Evolutionary conservation across 768 basidiomycete genomes (phyloP).

Genomic region (Suillus bovinus): DNA sequence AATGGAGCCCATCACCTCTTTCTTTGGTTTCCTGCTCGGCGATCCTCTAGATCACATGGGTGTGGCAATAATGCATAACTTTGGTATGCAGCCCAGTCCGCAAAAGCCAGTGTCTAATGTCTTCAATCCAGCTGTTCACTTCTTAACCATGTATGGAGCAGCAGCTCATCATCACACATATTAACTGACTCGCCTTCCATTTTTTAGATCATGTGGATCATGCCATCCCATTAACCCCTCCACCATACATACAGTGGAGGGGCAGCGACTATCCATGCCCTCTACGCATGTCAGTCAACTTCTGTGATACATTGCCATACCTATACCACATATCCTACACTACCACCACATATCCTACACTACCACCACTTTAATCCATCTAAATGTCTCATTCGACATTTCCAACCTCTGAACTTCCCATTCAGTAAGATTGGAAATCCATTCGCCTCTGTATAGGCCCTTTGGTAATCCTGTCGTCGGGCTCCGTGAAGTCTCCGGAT

Average conservation of each 20-base stretch:
- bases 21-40: not conserved
- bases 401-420: too few species aligned
- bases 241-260: not conserved
- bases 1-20: not conserved
- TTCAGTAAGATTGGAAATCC: not conserved
- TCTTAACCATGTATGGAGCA: not conserved
- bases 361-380: not conserved
- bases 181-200: too few species aligned
- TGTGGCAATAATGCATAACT: not conserved
- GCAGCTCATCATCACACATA: too few species aligned
- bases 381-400: too few species aligned
- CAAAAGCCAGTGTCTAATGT: not conserved
- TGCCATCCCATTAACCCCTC: not conserved
- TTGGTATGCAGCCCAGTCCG: not conserved
- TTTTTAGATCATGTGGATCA: not conserved
- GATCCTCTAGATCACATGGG: not conserved
- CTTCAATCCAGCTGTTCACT: not conserved
- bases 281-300: not conserved
- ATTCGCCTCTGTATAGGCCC: not conserved
- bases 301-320: not conserved
- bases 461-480: not conserved
- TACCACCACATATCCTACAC: not conserved
- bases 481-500: not conserved
- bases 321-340: constrained; percentile 3
- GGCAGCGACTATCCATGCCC: not conserved